Evolutionary conservation across 805 yeast genomes (phyloP), one percentile per base, ranked within the genome.

Genomic region (Debaryomyces hansenii): DNA sequence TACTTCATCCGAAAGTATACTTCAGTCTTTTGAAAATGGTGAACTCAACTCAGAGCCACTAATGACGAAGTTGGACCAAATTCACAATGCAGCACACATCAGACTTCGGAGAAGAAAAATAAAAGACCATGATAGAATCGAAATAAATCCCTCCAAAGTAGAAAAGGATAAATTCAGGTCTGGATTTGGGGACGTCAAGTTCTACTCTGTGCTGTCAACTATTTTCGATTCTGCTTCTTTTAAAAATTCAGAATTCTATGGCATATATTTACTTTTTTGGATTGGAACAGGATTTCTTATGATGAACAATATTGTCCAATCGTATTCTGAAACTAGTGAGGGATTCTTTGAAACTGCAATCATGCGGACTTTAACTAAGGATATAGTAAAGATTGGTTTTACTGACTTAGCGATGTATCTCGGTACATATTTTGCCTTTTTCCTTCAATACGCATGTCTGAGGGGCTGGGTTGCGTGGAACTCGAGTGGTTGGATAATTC

Each of bases 191-290:
- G 88, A 83, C 58, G 70, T 80, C 16, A 70, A 70, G 21, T 81
- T 82, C 54, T 55, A 60, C 34, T 59, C 66, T 18, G 47, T 53
- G 10, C 46, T 77, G 28, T 62, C 76, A 6, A 67, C 76, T 4
- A 81, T 85, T 14, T 73, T 85, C 50, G 91, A 85, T 57, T 67
- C 75, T 12, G 73, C 70, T 4, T 58, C 65, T 24, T 67, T 73
- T 49, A 67, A 68, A 42, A 67, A 74, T 0, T 64, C 82, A 3
- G 69, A 71, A 45, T 90, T 88, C 62, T 82, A 79, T 54, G 98
- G 98, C 2, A 77, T 94, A 49, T 92, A 83, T 63, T 84, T 89
- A 5, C 76, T 90, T 41, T 81, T 83, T 51, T 89, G 96, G 96
- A 67, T 87, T 44, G 78, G 80, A 4, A 77, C 83, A 4, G 83